Base-by-base conservation (phyloP, 192 early-diverging fungal genomes). In the Coemansia sp. region DNA sequence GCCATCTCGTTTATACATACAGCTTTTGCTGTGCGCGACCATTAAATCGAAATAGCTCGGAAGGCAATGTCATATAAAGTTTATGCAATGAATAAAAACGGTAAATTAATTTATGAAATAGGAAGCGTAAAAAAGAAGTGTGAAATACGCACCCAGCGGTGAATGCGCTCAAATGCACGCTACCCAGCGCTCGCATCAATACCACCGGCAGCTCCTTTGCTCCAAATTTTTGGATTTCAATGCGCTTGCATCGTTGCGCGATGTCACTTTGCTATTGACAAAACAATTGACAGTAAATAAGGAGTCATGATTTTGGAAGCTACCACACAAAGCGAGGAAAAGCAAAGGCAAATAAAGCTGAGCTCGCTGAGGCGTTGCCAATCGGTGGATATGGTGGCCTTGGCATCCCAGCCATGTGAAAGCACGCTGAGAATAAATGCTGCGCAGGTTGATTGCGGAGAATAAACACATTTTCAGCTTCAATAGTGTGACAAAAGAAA, bases 51-150 rank as follows among this genome's bases (percentile, higher is more conserved):
- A 16, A 40, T n/a, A 16, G 35, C 12, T 40, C 14, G n/a, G n/a
- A 40, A 40, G 35, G 35, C 35, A 40, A 40, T 40, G 14, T 0
- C 16, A 35, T 35, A 14, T 35, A 35, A 35, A 35, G 33, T 14
- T 14, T 35, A 14, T 3, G 33, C 35, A 16, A 16, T 40, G 35
- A 40, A 40, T 40, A 40, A 16, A 40, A 40, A 16, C 35, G 35
- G n/a, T 16, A 40, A 40, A 40, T 44, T 44, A 44, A 44, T 44
- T 44, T 44, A 44, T 12, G 19, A 44, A 44, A 44, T 44, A 44
- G 18, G 43, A 44, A 44, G 19, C 43, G 19, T n/a, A 44, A 44
- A 44, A 8, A 8, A 44, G 19, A 44, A 21, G 43, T 21, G 43
- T 44, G 19, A 44, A 19, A 16, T 19, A 19, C 19, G 19, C 43